These are phyloP conservation scores for Physcia stellaris DNA, from an alignment of 495 filamentous ascomycete species.

Conservation along the genomic window DNA sequence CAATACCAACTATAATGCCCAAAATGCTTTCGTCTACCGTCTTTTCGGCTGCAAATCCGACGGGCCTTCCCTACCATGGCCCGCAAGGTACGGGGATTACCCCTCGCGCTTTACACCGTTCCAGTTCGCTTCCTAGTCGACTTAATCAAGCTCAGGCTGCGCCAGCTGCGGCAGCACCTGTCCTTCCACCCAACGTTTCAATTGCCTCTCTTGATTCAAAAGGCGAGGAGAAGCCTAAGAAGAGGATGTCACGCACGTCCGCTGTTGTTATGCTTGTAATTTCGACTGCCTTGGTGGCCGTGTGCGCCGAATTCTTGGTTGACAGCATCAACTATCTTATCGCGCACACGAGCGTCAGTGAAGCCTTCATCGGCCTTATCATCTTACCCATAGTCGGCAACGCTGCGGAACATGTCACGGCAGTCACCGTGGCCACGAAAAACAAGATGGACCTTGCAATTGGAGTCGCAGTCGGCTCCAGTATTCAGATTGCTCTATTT, in stretches of 20 bases:
- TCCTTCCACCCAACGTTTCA: slow-evolving; percentile 29
- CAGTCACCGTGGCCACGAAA: slow-evolving; percentile 76
- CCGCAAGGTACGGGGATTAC: slow-evolving; percentile 36
- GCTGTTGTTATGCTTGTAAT: slow-evolving; percentile 61
- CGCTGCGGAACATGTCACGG: slow-evolving; percentile 84
- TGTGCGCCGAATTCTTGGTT: slow-evolving; percentile 82
- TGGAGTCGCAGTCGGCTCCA: slow-evolving; percentile 75
- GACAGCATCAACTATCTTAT: slow-evolving; percentile 66
- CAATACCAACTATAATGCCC: slow-evolving; percentile 35
- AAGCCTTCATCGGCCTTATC: slow-evolving; percentile 80
- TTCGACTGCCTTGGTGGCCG: slow-evolving; percentile 66
- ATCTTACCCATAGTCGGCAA: slow-evolving; percentile 86
- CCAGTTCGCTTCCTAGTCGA: slow-evolving; percentile 63
- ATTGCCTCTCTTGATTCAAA: slow-evolving; percentile 11
- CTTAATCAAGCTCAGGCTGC: slow-evolving; percentile 34
- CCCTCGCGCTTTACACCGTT: slow-evolving; percentile 53
- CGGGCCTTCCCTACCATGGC: slow-evolving; percentile 22
- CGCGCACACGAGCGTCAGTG: slow-evolving; percentile 44
- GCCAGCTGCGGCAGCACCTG: slow-evolving; percentile 21
- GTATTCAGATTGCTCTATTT: slow-evolving; percentile 83
- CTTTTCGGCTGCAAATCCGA: slow-evolving; percentile 34
- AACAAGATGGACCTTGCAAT: slow-evolving; percentile 96
- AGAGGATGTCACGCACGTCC: slow-evolving; percentile 56
- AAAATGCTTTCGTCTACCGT: slow-evolving; percentile 52
- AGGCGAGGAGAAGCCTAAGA: slow-evolving; percentile 28